A percentile compares a stretch with the other conserved stretches of the same genome.
phyloP scores from a whole-genome alignment of 2,329 filamentous ascomycete species.

The Phaeosphaeria sp. region DNA sequence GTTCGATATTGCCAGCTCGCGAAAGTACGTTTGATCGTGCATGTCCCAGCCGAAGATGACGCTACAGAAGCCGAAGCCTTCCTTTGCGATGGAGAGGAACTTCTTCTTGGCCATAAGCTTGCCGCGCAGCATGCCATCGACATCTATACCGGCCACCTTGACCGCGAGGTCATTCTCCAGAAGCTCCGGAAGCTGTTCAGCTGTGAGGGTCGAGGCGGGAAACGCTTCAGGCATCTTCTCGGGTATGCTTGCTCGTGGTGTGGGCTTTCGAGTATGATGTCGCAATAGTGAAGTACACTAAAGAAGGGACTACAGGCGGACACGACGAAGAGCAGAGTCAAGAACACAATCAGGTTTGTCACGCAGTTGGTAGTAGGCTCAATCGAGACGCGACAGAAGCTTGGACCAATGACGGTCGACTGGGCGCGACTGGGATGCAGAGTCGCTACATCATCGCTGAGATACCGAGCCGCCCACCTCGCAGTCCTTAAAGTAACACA shows the following conservation, averaged over 20 bases:
- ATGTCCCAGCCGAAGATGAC: conserved; percentile 97
- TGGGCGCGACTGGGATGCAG: conserved; percentile 14
- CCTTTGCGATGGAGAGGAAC: conserved; percentile 80
- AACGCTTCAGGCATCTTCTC: conserved; percentile 20
- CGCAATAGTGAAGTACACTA: neutral
- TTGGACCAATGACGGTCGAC: conserved; percentile 39
- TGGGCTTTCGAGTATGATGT: neutral
- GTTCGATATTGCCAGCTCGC: conserved; percentile 85
- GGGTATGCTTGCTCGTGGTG: neutral
- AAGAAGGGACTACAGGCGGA: neutral
- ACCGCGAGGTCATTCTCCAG: conserved; percentile 77
- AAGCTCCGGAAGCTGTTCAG: conserved; percentile 68
- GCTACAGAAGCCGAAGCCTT: conserved; percentile 91
- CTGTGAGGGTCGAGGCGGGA: conserved; percentile 58
- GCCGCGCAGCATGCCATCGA: conserved; percentile 84
- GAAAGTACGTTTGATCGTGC: conserved; percentile 90
- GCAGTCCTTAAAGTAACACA: conserved; percentile 5
- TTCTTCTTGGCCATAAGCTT: conserved; percentile 94
- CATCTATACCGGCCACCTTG: conserved; percentile 87
- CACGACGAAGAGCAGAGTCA: neutral
- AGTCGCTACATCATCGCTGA: conserved; percentile 20
- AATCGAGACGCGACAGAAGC: conserved; percentile 17
- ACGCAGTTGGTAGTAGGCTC: conserved; percentile 4
- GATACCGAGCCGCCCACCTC: neutral
- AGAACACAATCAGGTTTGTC: conserved; percentile 14